Base-by-base conservation (phyloP, 352 stramenopile species). In the Globisporangium abappressorium region DNA sequence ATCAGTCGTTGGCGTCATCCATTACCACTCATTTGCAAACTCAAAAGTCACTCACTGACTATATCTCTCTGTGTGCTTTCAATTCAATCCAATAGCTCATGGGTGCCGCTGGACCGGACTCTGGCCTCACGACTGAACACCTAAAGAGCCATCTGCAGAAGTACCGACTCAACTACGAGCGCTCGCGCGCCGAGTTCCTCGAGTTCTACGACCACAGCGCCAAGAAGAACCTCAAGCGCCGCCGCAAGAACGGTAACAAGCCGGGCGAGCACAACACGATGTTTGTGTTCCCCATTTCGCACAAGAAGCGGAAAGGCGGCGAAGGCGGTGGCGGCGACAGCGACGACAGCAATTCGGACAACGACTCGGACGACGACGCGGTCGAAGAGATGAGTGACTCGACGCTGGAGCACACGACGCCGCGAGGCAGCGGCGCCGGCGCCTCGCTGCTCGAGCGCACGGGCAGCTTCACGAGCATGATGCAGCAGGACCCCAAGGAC, bases 91-190 rank as follows among this genome's bases (percentile, higher is more conserved):
- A 22, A 9, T 66, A 91, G 83, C 70, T 95, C 41, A 94, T 96
- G 87, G 76, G 85, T 9, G 71, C 70, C 1, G 78, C 85, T 47
- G 87, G 79, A 49, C 77, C 73, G 0, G 80, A 80, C 53, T 62
- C 75, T 26, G 85, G 82, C 20, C 80, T 96, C 49, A 96, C 89
- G 47, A 96, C 89, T 26, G 89, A 95, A 63, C 89, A 95, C 47
- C 74, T 96, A 33, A 96, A 96, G 76, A 94, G 85, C 57, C 89
- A 96, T 71, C 55, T 96, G 71, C 89, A 96, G 68, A 96, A 96
- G 71, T 96, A 94, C 72, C 85, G 89, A 20, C 83, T 94, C 62
- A 94, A 96, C 62, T 94, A 95, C 67, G 87, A 96, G 57, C 83
- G 84, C 34, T 96, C 89, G 34, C 82, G 89, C 7, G 75, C 82